These are phyloP conservation scores for Gastroboletus turbinatus DNA, from an alignment of 1,284 basidiomycete species.

Conservation along the genomic window DNA sequence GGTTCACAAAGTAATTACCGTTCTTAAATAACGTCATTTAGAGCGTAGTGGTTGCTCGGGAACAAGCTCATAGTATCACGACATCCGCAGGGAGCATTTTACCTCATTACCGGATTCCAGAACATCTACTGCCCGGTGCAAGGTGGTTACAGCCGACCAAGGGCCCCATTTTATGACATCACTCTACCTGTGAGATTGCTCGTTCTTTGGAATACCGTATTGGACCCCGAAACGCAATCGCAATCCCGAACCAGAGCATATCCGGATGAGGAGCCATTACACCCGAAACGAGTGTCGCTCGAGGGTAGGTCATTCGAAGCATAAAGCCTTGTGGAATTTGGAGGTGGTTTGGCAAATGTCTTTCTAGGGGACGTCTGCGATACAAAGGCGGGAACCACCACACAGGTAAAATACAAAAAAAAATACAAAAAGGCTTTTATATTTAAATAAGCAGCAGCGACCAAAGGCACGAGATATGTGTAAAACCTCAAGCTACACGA, in stretches of 20 bases:
- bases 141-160: neutral
- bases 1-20: neutral
- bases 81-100: neutral
- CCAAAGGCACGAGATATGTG: neutral
- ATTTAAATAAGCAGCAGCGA: neutral
- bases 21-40: neutral
- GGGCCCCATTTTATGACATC: neutral
- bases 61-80: neutral
- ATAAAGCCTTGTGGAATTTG: neutral
- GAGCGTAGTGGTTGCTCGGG: neutral
- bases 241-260: neutral
- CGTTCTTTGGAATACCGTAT: neutral
- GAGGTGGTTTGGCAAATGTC: neutral
- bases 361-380: neutral
- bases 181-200: too few species aligned
- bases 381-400: neutral
- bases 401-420: neutral
- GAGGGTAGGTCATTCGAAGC: neutral
- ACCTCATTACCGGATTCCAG: slow-evolving; percentile 5
- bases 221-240: neutral
- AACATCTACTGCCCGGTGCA: neutral
- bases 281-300: neutral
- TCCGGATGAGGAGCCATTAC: neutral
- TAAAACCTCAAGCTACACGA: neutral
- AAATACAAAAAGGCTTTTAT: neutral